These are phyloP conservation scores for Gynandropsis gynandra DNA, from an alignment of 345 rosid species.

Conservation along the genomic window DNA sequence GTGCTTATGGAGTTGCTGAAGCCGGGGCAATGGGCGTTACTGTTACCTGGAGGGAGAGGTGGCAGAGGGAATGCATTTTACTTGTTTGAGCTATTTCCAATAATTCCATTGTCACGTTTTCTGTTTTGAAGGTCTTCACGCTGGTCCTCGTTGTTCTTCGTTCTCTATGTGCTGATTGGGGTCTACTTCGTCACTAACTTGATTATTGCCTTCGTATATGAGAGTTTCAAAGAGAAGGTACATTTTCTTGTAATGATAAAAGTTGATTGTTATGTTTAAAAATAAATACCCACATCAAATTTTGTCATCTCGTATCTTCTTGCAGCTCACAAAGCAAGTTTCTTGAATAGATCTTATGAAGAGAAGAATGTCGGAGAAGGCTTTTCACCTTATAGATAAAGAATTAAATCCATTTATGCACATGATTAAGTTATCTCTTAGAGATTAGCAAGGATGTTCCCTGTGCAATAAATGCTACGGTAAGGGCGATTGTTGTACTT, in stretches of 20 bases:
- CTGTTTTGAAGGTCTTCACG: conserved; percentile 67
- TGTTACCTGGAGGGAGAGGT: no score
- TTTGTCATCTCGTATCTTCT: conserved; percentile 16
- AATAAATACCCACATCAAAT: background rate
- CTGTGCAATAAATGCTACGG: no score
- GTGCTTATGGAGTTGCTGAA: no score
- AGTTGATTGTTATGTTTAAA: no score
- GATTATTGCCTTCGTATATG: conserved; percentile 98
- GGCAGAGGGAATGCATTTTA: no score
- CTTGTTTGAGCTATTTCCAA: conserved; percentile 17
- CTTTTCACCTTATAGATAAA: conserved; percentile 70
- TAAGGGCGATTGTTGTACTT: no score
- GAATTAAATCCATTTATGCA: conserved; percentile 6
- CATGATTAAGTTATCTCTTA: conserved; percentile 14
- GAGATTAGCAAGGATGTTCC: conserved; percentile 8
- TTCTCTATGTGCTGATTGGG: conserved; percentile 75
- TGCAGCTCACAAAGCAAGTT: conserved; percentile 87
- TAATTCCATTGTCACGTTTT: conserved; percentile 9
- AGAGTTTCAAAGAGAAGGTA: no score
- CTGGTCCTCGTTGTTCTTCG: conserved; percentile 72
- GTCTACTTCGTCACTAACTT: conserved; percentile 96
- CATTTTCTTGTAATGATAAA: no score
- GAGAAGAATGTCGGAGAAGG: conserved; percentile 64
- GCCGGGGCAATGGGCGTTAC: no score
- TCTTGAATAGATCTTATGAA: no score